Base-by-base conservation (phyloP, 1,284 basidiomycete genomes). In the Fistulinella cinereoalba region DNA sequence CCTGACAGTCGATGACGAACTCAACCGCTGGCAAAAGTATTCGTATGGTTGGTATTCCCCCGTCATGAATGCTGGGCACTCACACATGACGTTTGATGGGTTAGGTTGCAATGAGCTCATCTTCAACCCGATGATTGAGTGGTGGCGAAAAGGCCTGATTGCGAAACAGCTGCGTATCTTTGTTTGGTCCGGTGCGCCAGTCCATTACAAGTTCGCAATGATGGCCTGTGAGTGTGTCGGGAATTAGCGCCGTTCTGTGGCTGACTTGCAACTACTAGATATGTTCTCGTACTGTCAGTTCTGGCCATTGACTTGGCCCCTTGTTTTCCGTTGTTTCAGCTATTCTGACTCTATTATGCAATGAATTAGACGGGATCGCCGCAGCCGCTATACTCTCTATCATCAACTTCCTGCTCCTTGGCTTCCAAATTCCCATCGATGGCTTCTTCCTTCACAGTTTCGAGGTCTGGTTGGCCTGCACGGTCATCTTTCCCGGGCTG, bases 11-110 rank as follows among this genome's bases (percentile, higher is more conserved):
- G 85, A 89, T 42, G 88, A 91, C 56, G 86, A 88, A 61, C 68
- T 88, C 6, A 91, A 91, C 55, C 68, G 90, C 3, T 92, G 90
- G 90, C 86, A 92, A 60, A 93, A 93, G 63, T 92, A 92, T 59
- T 76, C 86, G 0, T 92, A 87, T 61, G 88, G 89, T 87, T 61
- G 50, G 72, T 64, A 60, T 37, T 23, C 13, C 21, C 9, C 5
- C 12, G n/a, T 21, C 10, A 15, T 9, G 12, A 21, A 5, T 12
- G 11, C 22, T 36, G 19, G 19, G 34, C 12, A 19, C 15, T 36
- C 11, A 36, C 12, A 22, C 19, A 16, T 6, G 29, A 33, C 32
- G 11, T 6, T 33, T 33, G 12, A 8, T 32, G 42, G 57, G 80
- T 79, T 51, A 87, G 89, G 65, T 72, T 92, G 47, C 76, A 46